Evolutionary conservation across 192 early-diverging fungal genomes (phyloP), one percentile per base, ranked within the genome.

Genomic region (Dispira parvispora): DNA sequence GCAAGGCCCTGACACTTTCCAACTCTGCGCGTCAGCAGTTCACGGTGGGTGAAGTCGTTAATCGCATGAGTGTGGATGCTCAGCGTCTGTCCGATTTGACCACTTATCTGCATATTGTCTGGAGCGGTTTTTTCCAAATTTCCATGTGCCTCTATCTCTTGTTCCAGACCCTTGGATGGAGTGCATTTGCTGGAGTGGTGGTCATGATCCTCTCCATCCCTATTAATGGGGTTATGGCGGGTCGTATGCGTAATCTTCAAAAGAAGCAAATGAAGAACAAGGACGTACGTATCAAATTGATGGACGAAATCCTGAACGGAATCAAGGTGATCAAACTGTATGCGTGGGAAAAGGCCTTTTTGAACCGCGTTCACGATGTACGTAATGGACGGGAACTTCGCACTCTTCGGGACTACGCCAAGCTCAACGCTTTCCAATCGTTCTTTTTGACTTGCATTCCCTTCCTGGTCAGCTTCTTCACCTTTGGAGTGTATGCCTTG

Each of bases 271-370:
- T 96, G 94, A 71, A 65, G 56, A 88, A 88, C 79, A 92, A 91
- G 58, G 89, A 91, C 64, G 49, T 53, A 11, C 72, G 88, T 32
- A 84, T 80, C 18, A 84, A 79, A 67, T 62, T 89, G 52, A 88
- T 88, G 78, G 72, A 94, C 69, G 94, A 97, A 74, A 67, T 89
- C 12, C 67, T 97, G 65, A 87, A 85, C 55, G 94, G 91, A 44
- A 92, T 94, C 64, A 88, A 88, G 63, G 88, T 98, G 20, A 94
- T 98, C 77, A 98, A 95, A 68, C 75, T 98, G 32, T 98, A 94
- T 67, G 92, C 94, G 26, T 97, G 91, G 90, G 92, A 92, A 69
- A 70, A 70, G 0, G 76, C 86, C 26, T 94, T 95, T 64, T 67
- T 88, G 60, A 72, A 88, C 4, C 63, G 71, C 58, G 75, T 86